These are phyloP conservation scores for Ilex aquifolium DNA, from an alignment of 257 asterid genomes.

Conservation along the genomic window DNA sequence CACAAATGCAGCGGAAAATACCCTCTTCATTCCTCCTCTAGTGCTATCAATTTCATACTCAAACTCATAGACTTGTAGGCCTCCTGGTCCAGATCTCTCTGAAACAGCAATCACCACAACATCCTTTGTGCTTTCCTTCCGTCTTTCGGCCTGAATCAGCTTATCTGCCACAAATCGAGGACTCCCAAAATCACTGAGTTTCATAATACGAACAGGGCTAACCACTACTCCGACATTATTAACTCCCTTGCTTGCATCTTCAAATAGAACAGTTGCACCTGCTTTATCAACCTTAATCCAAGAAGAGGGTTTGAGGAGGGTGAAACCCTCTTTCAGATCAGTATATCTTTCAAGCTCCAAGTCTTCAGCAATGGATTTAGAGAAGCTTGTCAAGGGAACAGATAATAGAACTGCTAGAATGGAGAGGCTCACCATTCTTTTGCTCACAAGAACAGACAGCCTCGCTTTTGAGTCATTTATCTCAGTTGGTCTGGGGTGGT, in stretches of 20 bases:
- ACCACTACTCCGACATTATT: slow-evolving; percentile 86
- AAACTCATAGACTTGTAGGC: slow-evolving; percentile 79
- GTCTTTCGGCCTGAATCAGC: slow-evolving; percentile 81
- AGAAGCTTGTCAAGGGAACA: slow-evolving; percentile 5
- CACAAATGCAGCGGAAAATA: slow-evolving; percentile 86
- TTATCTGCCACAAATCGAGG: slow-evolving; percentile 87
- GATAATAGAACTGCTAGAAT: slow-evolving; percentile 12
- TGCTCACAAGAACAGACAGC: slow-evolving; percentile 10
- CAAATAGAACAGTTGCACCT: slow-evolving; percentile 80
- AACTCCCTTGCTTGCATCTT: slow-evolving; percentile 54
- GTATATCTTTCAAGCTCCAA: slow-evolving; percentile 59
- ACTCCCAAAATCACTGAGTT: slow-evolving; percentile 67
- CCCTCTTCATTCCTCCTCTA: slow-evolving; percentile 84
- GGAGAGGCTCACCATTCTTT: slow-evolving; percentile 17
- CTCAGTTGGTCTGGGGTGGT: neutral
- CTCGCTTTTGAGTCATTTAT: neutral
- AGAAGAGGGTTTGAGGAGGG: slow-evolving; percentile 75
- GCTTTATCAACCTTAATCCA: slow-evolving; percentile 92
- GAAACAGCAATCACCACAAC: slow-evolving; percentile 77
- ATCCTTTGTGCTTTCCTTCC: slow-evolving; percentile 90
- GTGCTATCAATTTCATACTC: slow-evolving; percentile 90
- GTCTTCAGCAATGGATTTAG: slow-evolving; percentile 37
- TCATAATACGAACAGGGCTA: slow-evolving; percentile 64
- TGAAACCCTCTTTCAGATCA: slow-evolving; percentile 64
- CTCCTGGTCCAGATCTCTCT: slow-evolving; percentile 53